Evolutionary conservation across 768 basidiomycete genomes (phyloP), one percentile per base, ranked within the genome.

Genomic region (Calocera viscosa): DNA sequence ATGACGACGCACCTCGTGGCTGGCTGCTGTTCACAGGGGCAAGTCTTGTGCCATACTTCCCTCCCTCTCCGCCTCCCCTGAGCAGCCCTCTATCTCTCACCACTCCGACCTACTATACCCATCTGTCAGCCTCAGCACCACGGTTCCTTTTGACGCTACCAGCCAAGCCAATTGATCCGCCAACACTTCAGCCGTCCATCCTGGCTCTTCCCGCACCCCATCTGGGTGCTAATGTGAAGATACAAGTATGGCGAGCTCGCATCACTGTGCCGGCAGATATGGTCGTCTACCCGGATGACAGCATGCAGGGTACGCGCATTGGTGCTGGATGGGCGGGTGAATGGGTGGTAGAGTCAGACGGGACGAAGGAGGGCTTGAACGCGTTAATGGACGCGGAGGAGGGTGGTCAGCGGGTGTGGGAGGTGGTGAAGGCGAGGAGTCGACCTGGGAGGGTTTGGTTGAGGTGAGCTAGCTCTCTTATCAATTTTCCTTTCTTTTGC

Each of bases 21-120:
- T 92, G 90, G 90, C 80, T 92, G 22, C 70, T 92, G n/a, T 92
- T 84, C 72, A 82, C 88, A 68, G 90, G 90, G 3, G 70, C 79
- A 22, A 73, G 75, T 28, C 83, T 92, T 34, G 76, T 84, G 28
- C 85, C 86, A 0, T 90, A 84, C 75, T 77, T 74, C 34, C 86
- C 86, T 0, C 83, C 85, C 1, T 72, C 70, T 0, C 77, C 80
- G 2, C 74, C 84, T 1, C 76, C 86, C 2, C 83, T 85, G 1
- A 72, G 89, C 22, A 72, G 77, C 22, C 80, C 78, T 64, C 80
- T 63, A 7, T 28, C 49, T 17, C 68, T 91, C 10, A 88, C 88
- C 0, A 85, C 89, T 0, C 90, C 90, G 0, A 84, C 86, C 69
- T 91, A 90, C 77, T 91, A 88, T 74, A 75, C 80, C 17, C 89